Percentiles rank a stretch among this genome's conserved stretches.
Evolutionary conservation across 202 grass and related monocot species (phyloP).

Genomic region (Schoenoplectus tabernaemontani): DNA sequence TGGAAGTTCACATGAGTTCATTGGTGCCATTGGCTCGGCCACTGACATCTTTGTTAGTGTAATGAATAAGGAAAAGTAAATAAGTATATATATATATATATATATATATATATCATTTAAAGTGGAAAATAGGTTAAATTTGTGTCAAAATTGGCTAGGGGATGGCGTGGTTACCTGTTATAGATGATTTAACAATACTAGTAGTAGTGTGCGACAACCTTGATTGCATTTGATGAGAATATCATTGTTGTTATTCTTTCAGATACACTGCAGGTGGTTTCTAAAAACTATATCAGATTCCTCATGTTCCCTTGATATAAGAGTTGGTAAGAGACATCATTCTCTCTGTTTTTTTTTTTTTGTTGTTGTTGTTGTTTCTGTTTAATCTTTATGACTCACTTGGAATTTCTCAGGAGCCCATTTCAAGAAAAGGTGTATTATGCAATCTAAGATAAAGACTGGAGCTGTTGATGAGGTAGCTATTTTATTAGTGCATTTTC

Average conservation of each 20-base stretch:
- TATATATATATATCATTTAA: no score
- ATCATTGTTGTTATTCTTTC: conserved; percentile 12
- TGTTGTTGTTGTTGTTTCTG: background rate
- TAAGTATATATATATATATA: no score
- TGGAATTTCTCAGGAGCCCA: conserved; percentile 30
- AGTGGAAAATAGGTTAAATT: background rate
- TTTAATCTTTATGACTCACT: background rate
- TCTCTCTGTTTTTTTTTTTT: background rate
- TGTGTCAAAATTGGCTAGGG: background rate
- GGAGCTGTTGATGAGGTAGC: conserved; percentile 41
- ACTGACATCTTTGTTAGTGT: background rate
- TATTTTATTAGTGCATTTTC: conserved; percentile 1
- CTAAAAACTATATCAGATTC: conserved; percentile 28
- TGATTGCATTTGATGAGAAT: background rate
- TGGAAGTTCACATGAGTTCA: background rate
- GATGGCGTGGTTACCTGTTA: background rate
- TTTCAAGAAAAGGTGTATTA: conserved; percentile 54
- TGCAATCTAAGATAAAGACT: conserved; percentile 46
- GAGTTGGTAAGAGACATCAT: conserved; percentile 51
- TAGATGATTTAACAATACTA: no score
- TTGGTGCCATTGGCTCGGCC: background rate
- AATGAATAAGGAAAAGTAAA: background rate
- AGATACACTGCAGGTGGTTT: conserved; percentile 48
- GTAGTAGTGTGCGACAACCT: background rate
- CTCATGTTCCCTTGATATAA: conserved; percentile 37